phyloP scores from a whole-genome alignment of 140 eudicot genomes.

The Cichorium intybus region DNA sequence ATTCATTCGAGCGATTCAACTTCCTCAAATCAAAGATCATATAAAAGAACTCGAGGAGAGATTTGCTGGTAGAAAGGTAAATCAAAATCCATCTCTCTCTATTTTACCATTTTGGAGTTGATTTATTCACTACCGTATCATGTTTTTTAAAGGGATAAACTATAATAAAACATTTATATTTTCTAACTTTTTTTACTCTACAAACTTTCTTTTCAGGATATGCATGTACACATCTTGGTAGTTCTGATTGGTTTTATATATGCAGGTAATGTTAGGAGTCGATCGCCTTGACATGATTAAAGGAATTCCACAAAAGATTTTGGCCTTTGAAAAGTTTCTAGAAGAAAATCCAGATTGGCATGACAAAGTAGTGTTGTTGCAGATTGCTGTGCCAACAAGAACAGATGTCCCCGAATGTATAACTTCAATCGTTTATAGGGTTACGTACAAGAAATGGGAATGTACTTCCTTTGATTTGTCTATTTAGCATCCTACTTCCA shows the following conservation, averaged over 20 bases:
- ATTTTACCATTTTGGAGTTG: background rate
- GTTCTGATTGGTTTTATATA: background rate
- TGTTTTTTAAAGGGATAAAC: too few species aligned
- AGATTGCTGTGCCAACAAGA: constrained; percentile 87
- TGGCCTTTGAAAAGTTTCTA: constrained; percentile 81
- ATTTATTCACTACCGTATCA: background rate
- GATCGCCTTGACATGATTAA: constrained; percentile 90
- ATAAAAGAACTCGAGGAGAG: constrained; percentile 57
- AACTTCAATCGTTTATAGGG: constrained; percentile 11
- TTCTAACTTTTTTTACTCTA: too few species aligned
- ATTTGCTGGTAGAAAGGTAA: constrained; percentile 79
- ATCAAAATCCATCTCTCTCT: background rate
- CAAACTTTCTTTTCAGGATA: too few species aligned
- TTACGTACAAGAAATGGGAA: background rate
- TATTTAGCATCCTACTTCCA: too few species aligned
- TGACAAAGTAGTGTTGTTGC: constrained; percentile 73
- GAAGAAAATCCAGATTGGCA: constrained; percentile 85
- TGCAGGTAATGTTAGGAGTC: constrained; percentile 75
- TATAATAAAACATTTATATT: too few species aligned
- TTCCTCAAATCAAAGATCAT: constrained; percentile 58
- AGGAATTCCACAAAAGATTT: constrained; percentile 87
- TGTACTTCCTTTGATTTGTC: background rate
- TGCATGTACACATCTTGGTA: too few species aligned
- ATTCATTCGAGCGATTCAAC: constrained; percentile 66
- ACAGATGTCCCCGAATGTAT: constrained; percentile 82